These are phyloP conservation scores for Mortierella sp. DNA, from an alignment of 371 early-diverging fungal species.

Conservation along the genomic window DNA sequence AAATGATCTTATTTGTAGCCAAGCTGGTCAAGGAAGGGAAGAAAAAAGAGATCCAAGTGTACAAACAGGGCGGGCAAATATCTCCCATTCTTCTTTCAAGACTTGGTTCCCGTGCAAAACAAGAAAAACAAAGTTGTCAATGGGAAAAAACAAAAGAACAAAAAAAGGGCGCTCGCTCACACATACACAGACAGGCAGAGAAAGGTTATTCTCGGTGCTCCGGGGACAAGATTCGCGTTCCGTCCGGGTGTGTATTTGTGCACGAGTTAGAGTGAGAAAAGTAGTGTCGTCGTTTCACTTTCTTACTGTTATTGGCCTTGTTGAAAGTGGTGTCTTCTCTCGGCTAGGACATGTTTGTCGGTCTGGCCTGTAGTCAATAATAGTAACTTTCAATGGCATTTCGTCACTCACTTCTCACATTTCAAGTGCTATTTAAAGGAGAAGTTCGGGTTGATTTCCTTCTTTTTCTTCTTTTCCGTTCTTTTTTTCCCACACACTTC, in stretches of 20 bases:
- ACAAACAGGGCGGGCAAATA: slow-evolving; percentile 11
- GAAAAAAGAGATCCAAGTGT: background rate
- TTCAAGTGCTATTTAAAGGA: slow-evolving; percentile 1
- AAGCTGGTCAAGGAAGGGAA: background rate
- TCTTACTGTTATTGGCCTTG: background rate
- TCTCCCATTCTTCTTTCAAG: background rate
- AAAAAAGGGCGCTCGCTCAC: background rate
- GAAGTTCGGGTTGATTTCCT: background rate
- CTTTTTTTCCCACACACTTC: slow-evolving; percentile 27
- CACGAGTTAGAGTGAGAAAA: background rate
- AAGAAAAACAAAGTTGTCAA: background rate
- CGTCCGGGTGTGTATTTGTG: slow-evolving; percentile 5
- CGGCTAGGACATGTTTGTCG: slow-evolving; percentile 6
- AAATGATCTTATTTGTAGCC: background rate
- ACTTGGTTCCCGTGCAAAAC: background rate
- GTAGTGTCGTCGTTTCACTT: slow-evolving; percentile 1
- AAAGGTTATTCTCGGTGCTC: slow-evolving; percentile 17
- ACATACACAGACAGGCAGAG: background rate
- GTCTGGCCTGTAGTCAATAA: slow-evolving; percentile 3
- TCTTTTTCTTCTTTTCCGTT: slow-evolving; percentile 1
- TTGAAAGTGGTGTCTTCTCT: background rate
- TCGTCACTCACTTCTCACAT: background rate
- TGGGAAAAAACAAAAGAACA: background rate
- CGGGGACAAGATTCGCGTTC: slow-evolving; percentile 24
- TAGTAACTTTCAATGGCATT: background rate